Evolutionary conservation across 2,329 filamentous ascomycete genomes (phyloP), one percentile per base, ranked within the genome.

Genomic region (Hypomyces perniciosus): DNA sequence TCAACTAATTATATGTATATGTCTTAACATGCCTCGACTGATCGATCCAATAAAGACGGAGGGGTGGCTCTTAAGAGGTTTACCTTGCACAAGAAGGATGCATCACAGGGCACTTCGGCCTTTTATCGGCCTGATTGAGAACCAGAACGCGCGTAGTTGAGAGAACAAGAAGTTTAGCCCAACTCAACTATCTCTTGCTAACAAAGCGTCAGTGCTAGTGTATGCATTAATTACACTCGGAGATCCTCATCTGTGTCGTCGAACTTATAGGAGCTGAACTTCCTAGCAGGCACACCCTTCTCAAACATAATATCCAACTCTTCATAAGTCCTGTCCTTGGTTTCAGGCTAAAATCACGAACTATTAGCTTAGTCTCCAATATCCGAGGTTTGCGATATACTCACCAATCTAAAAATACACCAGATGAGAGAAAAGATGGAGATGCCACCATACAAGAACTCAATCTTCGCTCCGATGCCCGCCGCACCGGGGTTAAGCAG

Each of bases 321-420:
- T 3, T 70, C 72, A 52, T 73, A 75, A 0, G 71, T 72, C 8
- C 72, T 64, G 10, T 69, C 76, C 49, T 74, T 77, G 0, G 79
- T 78, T 58, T 83, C 80, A 5, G 78, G 78, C 48, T 50, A 6
- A 2, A 27, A 10, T 10, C 6, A 8, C 30, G 12, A 2, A 34
- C 6, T 28, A 28, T 50, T 39, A 50, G 47, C n/a, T 2, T 20
- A 44, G 8, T 2, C 12, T 3, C 20, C 33, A 35, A 8, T 38
- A 34, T 13, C 7, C 1, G 8, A 28, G 10, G 4, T 4, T 4
- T 31, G 2, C 5, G 5, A 33, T n/a, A 34, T 8, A 51, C 48
- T 51, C 12, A 51, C 48, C 48, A 51, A 33, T 13, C 48, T 51
- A 10, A 51, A 51, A 26, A 46, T 46, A 26, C 42, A 46, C 48